Evolutionary conservation across 2,329 filamentous ascomycete genomes (phyloP).

Genomic region (Botrytis pseudocinerea): DNA sequence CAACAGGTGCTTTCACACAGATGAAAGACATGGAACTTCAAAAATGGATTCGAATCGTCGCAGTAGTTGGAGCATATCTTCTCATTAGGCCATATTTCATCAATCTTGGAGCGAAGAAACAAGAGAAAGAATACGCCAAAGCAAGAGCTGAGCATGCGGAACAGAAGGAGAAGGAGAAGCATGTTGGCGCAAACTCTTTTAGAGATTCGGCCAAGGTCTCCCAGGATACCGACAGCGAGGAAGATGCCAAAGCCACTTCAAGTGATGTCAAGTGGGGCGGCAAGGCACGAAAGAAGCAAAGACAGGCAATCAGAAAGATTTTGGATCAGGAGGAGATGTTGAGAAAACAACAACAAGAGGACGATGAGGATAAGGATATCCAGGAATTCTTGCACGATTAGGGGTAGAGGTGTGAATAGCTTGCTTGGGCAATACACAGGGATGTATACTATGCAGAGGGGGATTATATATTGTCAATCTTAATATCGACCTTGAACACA

Average conservation of each 20-base stretch:
- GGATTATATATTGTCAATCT: conserved; percentile 24
- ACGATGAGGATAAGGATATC: conserved; percentile 74
- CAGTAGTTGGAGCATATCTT: conserved; percentile 71
- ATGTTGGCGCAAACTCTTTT: conserved; percentile 62
- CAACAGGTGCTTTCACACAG: conserved; percentile 45
- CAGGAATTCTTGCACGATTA: conserved; percentile 66
- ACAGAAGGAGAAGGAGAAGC: conserved; percentile 38
- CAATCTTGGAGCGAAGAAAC: conserved; percentile 62
- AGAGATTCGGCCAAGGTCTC: conserved; percentile 53
- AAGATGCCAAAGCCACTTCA: conserved; percentile 44
- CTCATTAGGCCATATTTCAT: conserved; percentile 74
- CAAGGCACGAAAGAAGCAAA: conserved; percentile 68
- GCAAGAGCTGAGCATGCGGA: conserved; percentile 42
- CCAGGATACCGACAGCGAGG: conserved; percentile 53
- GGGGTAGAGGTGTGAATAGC: conserved; percentile 1
- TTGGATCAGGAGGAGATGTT: conserved; percentile 59
- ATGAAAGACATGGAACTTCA: conserved; percentile 47
- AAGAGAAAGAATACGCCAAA: conserved; percentile 63
- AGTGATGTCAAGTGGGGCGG: conserved; percentile 60
- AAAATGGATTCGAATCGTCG: conserved; percentile 67
- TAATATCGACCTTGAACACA: not conserved
- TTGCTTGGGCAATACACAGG: not conserved
- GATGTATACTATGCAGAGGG: not conserved
- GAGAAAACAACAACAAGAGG: conserved; percentile 58
- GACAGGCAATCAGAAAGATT: conserved; percentile 64